A percentile compares a stretch with the other conserved stretches of the same genome.
These are phyloP conservation scores for Candida andamanensis DNA, from an alignment of 805 yeast genomes.

Conservation along the genomic window DNA sequence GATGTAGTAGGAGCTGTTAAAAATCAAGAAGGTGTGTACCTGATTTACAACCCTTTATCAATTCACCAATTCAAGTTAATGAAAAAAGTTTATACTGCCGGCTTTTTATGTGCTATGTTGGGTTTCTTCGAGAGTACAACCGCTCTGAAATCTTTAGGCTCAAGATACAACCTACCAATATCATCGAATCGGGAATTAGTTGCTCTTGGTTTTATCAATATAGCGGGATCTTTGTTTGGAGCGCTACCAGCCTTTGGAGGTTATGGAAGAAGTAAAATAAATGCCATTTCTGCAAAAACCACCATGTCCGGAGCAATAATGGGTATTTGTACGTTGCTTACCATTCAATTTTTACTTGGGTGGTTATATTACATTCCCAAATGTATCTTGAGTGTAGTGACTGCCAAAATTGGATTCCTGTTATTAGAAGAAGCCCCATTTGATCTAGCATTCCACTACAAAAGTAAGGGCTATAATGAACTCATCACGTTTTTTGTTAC, in stretches of 20 bases:
- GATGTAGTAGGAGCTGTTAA: conserved; percentile 65
- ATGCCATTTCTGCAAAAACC: conserved; percentile 78
- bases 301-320: conserved; percentile 79
- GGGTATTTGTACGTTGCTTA: conserved; percentile 69
- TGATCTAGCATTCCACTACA: conserved; percentile 69
- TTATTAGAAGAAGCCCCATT: conserved; percentile 77
- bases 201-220: conserved; percentile 76
- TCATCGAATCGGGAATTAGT: conserved; percentile 88
- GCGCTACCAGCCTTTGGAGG: conserved; percentile 94
- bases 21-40: conserved; percentile 39
- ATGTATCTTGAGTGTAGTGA: conserved; percentile 75
- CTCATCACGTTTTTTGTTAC: conserved; percentile 44
- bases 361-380: conserved; percentile 70
- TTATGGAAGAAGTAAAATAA: conserved; percentile 87
- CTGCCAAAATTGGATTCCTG: conserved; percentile 63
- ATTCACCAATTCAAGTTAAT: conserved; percentile 45
- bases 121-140: conserved; percentile 94
- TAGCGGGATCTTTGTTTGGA: conserved; percentile 58
- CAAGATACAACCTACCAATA: conserved; percentile 63
- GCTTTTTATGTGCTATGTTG: conserved; percentile 69
- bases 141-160: conserved; percentile 81
- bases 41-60: conserved; percentile 55
- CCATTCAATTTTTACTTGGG: conserved; percentile 55
- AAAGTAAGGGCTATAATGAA: conserved; percentile 73
- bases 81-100: conserved; percentile 58